These are phyloP conservation scores for Venturiaceae sp. DNA, from an alignment of 2,329 filamentous ascomycete genomes.

Conservation along the genomic window DNA sequence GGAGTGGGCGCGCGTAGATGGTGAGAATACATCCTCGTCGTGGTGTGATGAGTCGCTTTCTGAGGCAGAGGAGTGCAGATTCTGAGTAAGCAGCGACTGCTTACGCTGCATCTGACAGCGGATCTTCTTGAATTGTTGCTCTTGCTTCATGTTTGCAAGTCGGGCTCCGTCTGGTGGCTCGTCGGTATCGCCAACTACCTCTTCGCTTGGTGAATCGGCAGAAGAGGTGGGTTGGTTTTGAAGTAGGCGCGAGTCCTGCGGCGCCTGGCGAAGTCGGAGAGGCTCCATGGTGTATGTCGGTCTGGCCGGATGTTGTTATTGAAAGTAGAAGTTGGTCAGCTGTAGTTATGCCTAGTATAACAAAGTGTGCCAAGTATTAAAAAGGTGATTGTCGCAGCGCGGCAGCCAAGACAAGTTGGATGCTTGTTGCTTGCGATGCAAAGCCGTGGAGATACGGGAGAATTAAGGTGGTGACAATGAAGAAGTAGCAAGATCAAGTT, in stretches of 20 bases:
- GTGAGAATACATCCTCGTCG: constrained; percentile 20
- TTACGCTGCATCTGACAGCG: constrained; percentile 45
- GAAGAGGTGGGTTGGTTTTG: constrained; percentile 10
- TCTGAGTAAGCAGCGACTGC: constrained; percentile 78
- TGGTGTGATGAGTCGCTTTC: constrained; percentile 35
- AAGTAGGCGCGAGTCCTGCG: constrained; percentile 5
- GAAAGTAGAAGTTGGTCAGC: neutral
- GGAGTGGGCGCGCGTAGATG: constrained; percentile 32
- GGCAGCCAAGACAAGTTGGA: constrained; percentile 2
- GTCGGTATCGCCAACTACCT: constrained; percentile 67
- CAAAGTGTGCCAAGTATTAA: constrained; percentile 1
- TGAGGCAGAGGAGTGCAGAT: constrained; percentile 43
- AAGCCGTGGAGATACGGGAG: neutral
- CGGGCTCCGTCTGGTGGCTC: constrained; percentile 69
- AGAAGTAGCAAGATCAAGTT: neutral
- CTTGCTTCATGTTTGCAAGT: constrained; percentile 22
- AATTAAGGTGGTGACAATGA: neutral
- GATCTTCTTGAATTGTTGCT: constrained; percentile 38
- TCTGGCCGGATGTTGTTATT: too few relatives aligned
- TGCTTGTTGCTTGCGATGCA: neutral
- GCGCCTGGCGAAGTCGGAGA: neutral
- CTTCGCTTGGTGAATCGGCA: constrained; percentile 31
- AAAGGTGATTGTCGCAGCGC: neutral
- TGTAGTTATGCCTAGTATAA: neutral
- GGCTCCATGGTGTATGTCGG: neutral